Conservation (phyloP, 106 monocot genomes). For the Platanthera guangdongensis region DNA sequence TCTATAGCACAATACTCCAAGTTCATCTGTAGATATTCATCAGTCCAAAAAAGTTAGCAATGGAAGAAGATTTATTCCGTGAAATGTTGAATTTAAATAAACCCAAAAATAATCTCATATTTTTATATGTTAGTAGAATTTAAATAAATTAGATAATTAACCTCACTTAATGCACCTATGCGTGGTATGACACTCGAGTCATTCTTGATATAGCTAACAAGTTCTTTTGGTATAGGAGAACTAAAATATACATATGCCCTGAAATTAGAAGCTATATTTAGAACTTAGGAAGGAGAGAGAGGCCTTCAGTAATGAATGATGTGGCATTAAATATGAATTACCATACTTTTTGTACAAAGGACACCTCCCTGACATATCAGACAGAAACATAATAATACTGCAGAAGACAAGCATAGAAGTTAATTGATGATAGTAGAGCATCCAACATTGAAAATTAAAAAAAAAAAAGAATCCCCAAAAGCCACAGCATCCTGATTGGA, state of each 20-base stretch:
- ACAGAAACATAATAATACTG: slow-evolving; percentile 88
- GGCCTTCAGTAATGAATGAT: not conserved
- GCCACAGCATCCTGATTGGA: not conserved
- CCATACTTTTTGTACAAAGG: slow-evolving; percentile 95
- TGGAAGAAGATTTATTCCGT: not conserved
- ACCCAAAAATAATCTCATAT: not conserved
- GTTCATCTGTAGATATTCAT: slow-evolving; percentile 65
- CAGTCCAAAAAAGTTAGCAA: slow-evolving; percentile 10
- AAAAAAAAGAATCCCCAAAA: not conserved
- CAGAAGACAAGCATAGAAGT: slow-evolving; percentile 18
- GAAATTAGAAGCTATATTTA: slow-evolving; percentile 10
- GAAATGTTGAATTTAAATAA: not conserved
- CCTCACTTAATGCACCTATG: slow-evolving; percentile 78
- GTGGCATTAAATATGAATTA: not conserved
- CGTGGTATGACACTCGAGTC: slow-evolving; percentile 67
- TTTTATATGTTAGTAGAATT: not conserved
- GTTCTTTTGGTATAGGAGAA: slow-evolving; percentile 60
- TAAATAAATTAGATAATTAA: slow-evolving; percentile 13
- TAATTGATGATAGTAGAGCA: not conserved
- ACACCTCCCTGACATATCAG: slow-evolving; percentile 95
- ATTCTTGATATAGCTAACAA: slow-evolving; percentile 60
- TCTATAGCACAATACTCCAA: slow-evolving; percentile 76
- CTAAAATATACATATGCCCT: slow-evolving; percentile 76
- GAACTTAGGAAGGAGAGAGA: not conserved
- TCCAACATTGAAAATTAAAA: not conserved